A percentile compares a stretch with the other conserved stretches of the same genome.
Conservation (phyloP, 768 basidiomycete genomes). For the Thelephora ganbajun region DNA sequence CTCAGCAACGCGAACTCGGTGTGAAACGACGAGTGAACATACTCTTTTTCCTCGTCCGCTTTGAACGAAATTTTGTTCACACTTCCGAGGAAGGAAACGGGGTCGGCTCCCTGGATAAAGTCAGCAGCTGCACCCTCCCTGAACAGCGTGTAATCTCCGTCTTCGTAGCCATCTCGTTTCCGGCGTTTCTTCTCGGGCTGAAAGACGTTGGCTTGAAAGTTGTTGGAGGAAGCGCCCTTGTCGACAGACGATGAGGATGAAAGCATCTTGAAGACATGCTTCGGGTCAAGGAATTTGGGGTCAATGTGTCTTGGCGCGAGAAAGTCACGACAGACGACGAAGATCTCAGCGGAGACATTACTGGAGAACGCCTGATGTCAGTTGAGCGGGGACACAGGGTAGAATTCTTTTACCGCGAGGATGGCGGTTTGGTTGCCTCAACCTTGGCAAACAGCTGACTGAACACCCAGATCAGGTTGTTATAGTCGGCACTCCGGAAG, state of each 20-base stretch:
- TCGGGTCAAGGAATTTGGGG: slow-evolving; percentile 94
- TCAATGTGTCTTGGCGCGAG: slow-evolving; percentile 92
- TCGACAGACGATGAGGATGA: slow-evolving; percentile 32
- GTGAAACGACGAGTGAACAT: slow-evolving; percentile 11
- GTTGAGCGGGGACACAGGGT: slow-evolving; percentile 11
- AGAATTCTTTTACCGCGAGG: slow-evolving; percentile 52
- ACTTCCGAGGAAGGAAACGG: slow-evolving; percentile 65
- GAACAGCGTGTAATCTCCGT: slow-evolving; percentile 87
- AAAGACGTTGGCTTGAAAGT: slow-evolving; percentile 82
- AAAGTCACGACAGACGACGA: slow-evolving; percentile 94
- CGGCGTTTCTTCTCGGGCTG: slow-evolving; percentile 95
- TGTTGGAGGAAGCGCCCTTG: slow-evolving; percentile 43
- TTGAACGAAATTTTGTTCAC: slow-evolving; percentile 67
- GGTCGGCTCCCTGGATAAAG: slow-evolving; percentile 59
- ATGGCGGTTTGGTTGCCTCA: slow-evolving; percentile 97
- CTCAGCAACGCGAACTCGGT: not conserved
- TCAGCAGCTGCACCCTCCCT: slow-evolving; percentile 53
- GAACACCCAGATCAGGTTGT: slow-evolving; percentile 98
- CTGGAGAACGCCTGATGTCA: slow-evolving; percentile 23
- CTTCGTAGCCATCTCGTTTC: slow-evolving; percentile 87
- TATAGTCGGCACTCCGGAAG: slow-evolving; percentile 96
- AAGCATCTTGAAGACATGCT: slow-evolving; percentile 93
- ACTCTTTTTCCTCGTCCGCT: slow-evolving; percentile 79
- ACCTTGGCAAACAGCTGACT: slow-evolving; percentile 91
- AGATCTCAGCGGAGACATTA: slow-evolving; percentile 99